Evolutionary conservation across 2,329 filamentous ascomycete genomes (phyloP), one percentile per base, ranked within the genome.

Genomic region (Calonectria henricotiae): DNA sequence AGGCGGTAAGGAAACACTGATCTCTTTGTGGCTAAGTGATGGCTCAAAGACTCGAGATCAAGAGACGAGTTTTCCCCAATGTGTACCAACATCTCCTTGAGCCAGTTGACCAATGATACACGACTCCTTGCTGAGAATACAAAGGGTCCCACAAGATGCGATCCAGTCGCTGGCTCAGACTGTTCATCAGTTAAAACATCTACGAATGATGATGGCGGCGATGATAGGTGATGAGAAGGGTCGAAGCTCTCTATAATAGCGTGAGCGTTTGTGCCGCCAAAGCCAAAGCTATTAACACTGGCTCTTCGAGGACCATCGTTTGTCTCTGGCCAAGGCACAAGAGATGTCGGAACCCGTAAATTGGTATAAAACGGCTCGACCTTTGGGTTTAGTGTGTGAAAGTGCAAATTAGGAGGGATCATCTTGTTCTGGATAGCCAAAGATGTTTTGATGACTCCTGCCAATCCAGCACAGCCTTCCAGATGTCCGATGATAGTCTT

Each of bases 191-290:
- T 20, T 20, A 20, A 20, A 20, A 20, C 20, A 20, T 20, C 20
- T 20, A 20, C 20, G 20, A 20, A 20, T 20, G 20, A 20, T 20
- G 20, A 20, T 20, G 20, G 20, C 20, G 20, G 20, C 20, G 20
- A 20, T 20, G 20, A 20, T 20, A 20, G 20, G 20, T 20, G 20
- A 20, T 20, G 20, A 30, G 27, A 30, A 7, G 47, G 27, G 11
- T 39, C 13, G 11, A 5, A 58, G 30, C 17, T 43, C 23, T 82
- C 81, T 5, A 85, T 70, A 9, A 87, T 82, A 0, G 80, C 79
- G 65, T 86, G 85, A 1, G 81, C 83, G 68, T 86, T 86, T 12
- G 84, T 82, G 25, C 81, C 84, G 13, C 83, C 84, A 54, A 83
- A 86, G 0, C 85, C 85, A 49, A 74, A 80, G n/a, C 76, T 76